Evolutionary conservation across 106 monocot species (phyloP).

Genomic region (Acorus calamus): DNA sequence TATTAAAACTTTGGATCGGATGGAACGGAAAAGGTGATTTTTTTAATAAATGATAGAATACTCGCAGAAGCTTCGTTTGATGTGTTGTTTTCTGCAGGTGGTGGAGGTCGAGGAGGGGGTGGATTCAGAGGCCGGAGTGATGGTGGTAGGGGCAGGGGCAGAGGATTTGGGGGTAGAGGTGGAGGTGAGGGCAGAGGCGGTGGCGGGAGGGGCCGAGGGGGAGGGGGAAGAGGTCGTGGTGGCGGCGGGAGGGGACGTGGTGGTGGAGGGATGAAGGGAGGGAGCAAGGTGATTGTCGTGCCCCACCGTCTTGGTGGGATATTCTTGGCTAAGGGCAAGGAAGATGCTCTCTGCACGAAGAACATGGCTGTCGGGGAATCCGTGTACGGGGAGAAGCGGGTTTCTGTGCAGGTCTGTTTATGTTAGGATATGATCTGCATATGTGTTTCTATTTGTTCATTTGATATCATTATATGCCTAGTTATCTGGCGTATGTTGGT

Average conservation of each 20-base stretch:
- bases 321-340: constrained; percentile 89
- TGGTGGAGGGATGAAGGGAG: constrained; percentile 91
- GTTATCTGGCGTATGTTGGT: not conserved
- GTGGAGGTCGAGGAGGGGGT: constrained; percentile 27
- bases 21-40: no score
- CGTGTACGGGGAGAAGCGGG: constrained; percentile 88
- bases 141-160: constrained; percentile 33
- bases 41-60: no score
- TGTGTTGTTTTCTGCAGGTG: constrained; percentile 12
- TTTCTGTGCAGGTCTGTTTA: constrained; percentile 69
- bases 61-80: not conserved
- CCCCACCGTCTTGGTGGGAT: constrained; percentile 81
- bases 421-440: not conserved
- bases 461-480: not conserved
- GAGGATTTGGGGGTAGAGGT: constrained; percentile 20
- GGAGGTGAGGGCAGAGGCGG: constrained; percentile 7
- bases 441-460: not conserved
- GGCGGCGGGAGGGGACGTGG: constrained; percentile 49
- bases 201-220: constrained; percentile 9
- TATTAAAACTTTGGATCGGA: no score
- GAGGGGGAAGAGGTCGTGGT: constrained; percentile 18
- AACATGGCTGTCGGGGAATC: constrained; percentile 79
- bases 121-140: constrained; percentile 21
- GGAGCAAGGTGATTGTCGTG: constrained; percentile 73
- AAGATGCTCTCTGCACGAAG: constrained; percentile 93